A percentile compares a stretch with the other conserved stretches of the same genome.
phyloP scores from a whole-genome alignment of 73 alveolate genomes.

The Stentor roeselii region DNA sequence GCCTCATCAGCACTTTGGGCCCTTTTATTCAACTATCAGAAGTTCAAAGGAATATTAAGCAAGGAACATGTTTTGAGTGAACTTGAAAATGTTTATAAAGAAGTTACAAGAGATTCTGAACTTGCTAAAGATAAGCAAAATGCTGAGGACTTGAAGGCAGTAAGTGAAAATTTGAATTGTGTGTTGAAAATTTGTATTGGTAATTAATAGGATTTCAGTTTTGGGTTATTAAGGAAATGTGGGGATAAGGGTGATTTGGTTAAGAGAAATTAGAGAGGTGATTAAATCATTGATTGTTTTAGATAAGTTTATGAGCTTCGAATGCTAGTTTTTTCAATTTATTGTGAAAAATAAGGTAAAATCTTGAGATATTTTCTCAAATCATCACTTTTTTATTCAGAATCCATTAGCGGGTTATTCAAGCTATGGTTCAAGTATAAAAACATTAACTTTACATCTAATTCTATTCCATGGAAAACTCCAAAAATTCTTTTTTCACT shows the following conservation, averaged over 20 bases:
- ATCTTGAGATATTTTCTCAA: background rate
- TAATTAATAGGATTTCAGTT: too few species aligned
- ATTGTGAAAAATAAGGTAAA: background rate
- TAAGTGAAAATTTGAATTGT: slow-evolving; percentile 1
- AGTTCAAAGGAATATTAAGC: slow-evolving; percentile 13
- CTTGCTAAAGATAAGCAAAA: background rate
- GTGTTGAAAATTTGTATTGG: slow-evolving; percentile 22
- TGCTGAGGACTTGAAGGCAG: slow-evolving; percentile 15
- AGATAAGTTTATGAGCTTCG: too few species aligned
- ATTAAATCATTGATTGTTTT: background rate
- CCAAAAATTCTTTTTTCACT: too few species aligned
- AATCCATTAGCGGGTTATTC: too few species aligned
- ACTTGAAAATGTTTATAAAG: background rate
- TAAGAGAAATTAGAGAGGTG: background rate
- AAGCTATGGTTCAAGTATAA: too few species aligned
- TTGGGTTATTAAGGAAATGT: background rate
- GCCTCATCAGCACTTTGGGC: slow-evolving; percentile 26
- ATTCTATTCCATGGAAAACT: too few species aligned
- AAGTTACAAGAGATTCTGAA: background rate
- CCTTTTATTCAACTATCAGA: background rate
- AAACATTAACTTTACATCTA: too few species aligned
- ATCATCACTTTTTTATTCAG: background rate
- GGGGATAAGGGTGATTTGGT: background rate
- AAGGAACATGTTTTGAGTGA: background rate
- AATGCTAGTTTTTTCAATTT: too few species aligned